Base-by-base conservation (phyloP, 257 asterid genomes). In the Fraxinus anomala region DNA sequence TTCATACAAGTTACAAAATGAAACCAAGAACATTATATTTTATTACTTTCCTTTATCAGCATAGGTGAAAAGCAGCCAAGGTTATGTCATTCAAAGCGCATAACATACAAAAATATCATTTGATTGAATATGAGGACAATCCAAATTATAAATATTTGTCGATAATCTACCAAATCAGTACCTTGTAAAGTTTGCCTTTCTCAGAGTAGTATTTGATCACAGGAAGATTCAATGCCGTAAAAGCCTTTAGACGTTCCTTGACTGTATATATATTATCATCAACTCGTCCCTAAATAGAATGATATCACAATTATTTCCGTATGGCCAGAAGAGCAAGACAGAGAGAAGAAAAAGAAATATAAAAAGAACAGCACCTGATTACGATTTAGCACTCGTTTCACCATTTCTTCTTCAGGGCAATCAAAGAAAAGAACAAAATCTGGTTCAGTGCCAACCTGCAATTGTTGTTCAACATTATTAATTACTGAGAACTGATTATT, bases 201-300 rank as follows among this genome's bases (percentile, higher is more conserved):
- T 81, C 84, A 47, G 96, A 81, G 81, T 96, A 96, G 85, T 96
- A 85, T 83, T 89, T 85, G 77, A 94, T 90, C 68, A 96, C 97
- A 56, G 99, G 97, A 87, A 96, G 94, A 83, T 83, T 92, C 76
- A 87, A 79, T 68, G 88, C 92, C 21, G 85, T 80, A 81, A 93
- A 96, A 5, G 91, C 92, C 81, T 85, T 86, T 74, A 96, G 84
- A 75, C 99, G 91, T 86, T 90, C 92, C 88, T 87, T 89, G 34
- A 93, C 91, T 21, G 97, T 96, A 21, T 93, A 92, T 80, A 86
- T 89, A 81, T 96, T 96, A 86, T 96, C 99, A 89, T 96, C 98
- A 76, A 88, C 68, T 83, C 99, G 89, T 74, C 99, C 99, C 99
- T 96, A 79, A 79, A 75, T 12, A 79, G 81, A 56, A 85, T 0